These are phyloP conservation scores for Populus hybrid DNA, from an alignment of 441 rosid species.

Conservation along the genomic window DNA sequence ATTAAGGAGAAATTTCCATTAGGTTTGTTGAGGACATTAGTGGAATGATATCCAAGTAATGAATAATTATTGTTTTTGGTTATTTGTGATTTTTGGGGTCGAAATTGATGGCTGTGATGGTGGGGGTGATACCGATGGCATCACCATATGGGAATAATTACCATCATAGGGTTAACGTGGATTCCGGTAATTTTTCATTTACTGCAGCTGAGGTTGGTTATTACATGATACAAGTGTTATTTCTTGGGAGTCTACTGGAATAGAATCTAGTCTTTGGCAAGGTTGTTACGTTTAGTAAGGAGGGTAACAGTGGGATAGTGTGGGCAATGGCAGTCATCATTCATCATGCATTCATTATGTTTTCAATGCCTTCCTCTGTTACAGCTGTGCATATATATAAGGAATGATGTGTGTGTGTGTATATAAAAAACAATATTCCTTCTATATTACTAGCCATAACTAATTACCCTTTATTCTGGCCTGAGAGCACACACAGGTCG, in stretches of 20 bases:
- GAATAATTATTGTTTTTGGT: not conserved
- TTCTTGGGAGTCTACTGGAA: not conserved
- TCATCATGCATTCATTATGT: too few species aligned
- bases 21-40: not conserved
- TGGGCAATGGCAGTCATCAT: too few species aligned
- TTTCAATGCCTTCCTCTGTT: too few species aligned
- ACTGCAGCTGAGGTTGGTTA: slow-evolving; percentile 64
- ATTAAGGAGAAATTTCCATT: not conserved
- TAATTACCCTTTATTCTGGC: too few species aligned
- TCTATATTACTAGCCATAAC: too few species aligned
- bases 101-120: not conserved
- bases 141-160: slow-evolving; percentile 57
- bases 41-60: not conserved
- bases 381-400: too few species aligned
- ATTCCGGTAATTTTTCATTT: slow-evolving; percentile 66
- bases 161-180: slow-evolving; percentile 54
- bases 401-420: too few species aligned
- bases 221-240: slow-evolving; percentile 15
- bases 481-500: too few species aligned
- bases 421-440: too few species aligned
- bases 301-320: too few species aligned
- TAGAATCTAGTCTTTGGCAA: too few species aligned
- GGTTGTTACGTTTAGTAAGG: too few species aligned
- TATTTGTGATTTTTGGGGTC: not conserved
- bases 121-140: slow-evolving; percentile 40